Percentiles rank a stretch among this genome's conserved stretches.
phyloP scores from a whole-genome alignment of 805 yeast species.

The Sungouiella thailandica region DNA sequence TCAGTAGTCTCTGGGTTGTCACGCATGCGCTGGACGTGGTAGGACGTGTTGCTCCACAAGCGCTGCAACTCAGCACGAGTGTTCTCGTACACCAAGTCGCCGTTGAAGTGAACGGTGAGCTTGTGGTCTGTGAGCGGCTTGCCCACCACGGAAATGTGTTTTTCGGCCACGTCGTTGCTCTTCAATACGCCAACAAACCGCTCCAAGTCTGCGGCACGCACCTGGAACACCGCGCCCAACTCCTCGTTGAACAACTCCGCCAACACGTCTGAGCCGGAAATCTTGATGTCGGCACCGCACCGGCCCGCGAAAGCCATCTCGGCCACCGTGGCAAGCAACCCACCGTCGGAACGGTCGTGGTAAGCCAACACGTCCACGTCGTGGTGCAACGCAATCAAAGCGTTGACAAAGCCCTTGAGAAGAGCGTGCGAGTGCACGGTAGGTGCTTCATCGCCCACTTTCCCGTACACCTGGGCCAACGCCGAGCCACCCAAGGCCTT shows the following conservation, averaged over 20 bases:
- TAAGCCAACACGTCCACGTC: constrained; percentile 68
- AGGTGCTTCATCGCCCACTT: constrained; percentile 80
- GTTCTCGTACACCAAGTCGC: constrained; percentile 40
- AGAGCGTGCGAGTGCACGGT: constrained; percentile 65
- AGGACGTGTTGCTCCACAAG: constrained; percentile 84
- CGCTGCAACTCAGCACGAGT: constrained; percentile 73
- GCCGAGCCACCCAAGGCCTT: constrained; percentile 89
- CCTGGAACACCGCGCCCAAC: constrained; percentile 94
- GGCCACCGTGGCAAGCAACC: constrained; percentile 72
- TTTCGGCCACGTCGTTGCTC: constrained; percentile 52
- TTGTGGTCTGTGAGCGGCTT: constrained; percentile 53
- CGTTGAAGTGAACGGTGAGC: constrained; percentile 45
- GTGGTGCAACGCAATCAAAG: constrained; percentile 70
- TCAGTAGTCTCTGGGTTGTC: constrained; percentile 90
- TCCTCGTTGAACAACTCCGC: constrained; percentile 83
- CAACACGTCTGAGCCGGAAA: constrained; percentile 42
- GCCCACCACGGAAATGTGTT: constrained; percentile 61
- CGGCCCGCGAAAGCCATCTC: constrained; percentile 99
- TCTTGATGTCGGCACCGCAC: constrained; percentile 63
- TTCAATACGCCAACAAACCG: constrained; percentile 52
- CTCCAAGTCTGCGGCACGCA: constrained; percentile 47
- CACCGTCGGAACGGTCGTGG: constrained; percentile 97
- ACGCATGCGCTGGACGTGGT: constrained; percentile 83
- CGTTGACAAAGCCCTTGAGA: constrained; percentile 65
- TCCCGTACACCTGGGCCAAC: constrained; percentile 85